These are phyloP conservation scores for Entomortierella chlamydospora DNA, from an alignment of 192 early-diverging fungal genomes.

Conservation along the genomic window DNA sequence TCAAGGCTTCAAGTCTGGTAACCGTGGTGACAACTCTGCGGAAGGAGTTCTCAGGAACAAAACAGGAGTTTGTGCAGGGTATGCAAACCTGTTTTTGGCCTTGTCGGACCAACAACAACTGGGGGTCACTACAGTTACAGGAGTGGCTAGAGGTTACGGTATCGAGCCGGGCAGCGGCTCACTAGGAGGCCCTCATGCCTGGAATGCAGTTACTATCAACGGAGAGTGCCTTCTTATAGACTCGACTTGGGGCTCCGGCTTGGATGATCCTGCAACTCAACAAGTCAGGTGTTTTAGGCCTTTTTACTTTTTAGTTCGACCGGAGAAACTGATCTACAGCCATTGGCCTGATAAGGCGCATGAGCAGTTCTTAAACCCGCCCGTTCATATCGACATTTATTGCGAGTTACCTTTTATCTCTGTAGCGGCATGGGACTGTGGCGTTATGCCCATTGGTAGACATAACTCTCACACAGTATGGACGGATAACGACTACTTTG, in stretches of 20 bases:
- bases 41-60: constrained; percentile 50
- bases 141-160: constrained; percentile 58
- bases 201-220: constrained; percentile 62
- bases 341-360: constrained; percentile 57
- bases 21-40: constrained; percentile 28
- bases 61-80: constrained; percentile 66
- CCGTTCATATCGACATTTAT: constrained; percentile 31
- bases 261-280: constrained; percentile 4
- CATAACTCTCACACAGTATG: constrained; percentile 3
- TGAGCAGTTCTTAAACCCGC: constrained; percentile 61
- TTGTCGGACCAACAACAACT: constrained; percentile 53
- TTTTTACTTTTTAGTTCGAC: constrained; percentile 61
- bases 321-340: constrained; percentile 60
- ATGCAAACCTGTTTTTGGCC: constrained; percentile 60
- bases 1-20: constrained; percentile 34
- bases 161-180: constrained; percentile 29
- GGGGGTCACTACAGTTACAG: constrained; percentile 49
- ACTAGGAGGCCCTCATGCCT: constrained; percentile 56
- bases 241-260: constrained; percentile 66
- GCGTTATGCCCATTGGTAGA: not conserved
- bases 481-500: constrained; percentile 36
- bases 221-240: constrained; percentile 66
- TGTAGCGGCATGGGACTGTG: constrained; percentile 9
- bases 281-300: constrained; percentile 50
- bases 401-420: constrained; percentile 2